These are phyloP conservation scores for Huntiella decipiens DNA, from an alignment of 2,329 filamentous ascomycete species.

Conservation along the genomic window DNA sequence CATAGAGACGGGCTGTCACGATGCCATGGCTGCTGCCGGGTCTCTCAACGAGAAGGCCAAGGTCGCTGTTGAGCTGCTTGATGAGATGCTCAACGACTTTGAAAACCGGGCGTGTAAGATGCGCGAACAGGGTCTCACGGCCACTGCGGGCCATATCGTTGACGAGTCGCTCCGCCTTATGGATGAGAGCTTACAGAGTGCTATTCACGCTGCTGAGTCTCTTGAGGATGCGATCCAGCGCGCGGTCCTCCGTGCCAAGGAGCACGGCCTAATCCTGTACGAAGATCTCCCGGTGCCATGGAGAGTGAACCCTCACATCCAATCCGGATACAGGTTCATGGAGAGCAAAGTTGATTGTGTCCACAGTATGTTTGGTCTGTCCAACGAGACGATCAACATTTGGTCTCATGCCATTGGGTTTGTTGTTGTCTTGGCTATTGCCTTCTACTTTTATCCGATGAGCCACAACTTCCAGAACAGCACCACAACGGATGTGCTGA, in stretches of 20 bases:
- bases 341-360: constrained; percentile 83
- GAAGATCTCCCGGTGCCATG: constrained; percentile 81
- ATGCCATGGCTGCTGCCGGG: constrained; percentile 65
- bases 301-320: constrained; percentile 88
- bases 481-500: constrained; percentile 72
- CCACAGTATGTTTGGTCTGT: constrained; percentile 61
- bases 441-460: constrained; percentile 89
- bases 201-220: constrained; percentile 62
- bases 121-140: constrained; percentile 53
- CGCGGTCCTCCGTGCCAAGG: constrained; percentile 55
- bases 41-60: constrained; percentile 83
- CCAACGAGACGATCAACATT: constrained; percentile 93
- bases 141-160: constrained; percentile 49
- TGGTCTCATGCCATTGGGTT: constrained; percentile 89
- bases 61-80: constrained; percentile 70
- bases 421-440: constrained; percentile 69
- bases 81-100: constrained; percentile 68
- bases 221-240: constrained; percentile 70
- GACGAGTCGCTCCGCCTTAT: constrained; percentile 63
- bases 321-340: constrained; percentile 78
- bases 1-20: constrained; percentile 70
- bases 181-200: constrained; percentile 64
- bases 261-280: constrained; percentile 71
- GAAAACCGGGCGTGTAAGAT: constrained; percentile 67
- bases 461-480: constrained; percentile 73